Conservation (phyloP, 495 filamentous ascomycete genomes). For the Stereocaulon alpinum region DNA sequence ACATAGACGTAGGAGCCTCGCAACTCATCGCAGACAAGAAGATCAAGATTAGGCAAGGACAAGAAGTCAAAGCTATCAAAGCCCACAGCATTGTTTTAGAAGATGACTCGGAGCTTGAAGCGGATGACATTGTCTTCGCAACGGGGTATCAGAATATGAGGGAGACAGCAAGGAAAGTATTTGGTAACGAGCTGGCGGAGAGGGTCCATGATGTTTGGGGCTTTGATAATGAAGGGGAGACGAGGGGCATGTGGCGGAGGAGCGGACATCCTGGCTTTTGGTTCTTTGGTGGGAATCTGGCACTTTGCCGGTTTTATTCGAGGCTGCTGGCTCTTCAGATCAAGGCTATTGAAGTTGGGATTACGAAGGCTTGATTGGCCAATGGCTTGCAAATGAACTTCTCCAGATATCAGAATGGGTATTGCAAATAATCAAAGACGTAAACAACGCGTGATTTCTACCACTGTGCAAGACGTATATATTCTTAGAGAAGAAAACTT, state of each 20-base stretch:
- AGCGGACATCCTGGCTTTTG: constrained; percentile 66
- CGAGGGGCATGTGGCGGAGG: constrained; percentile 57
- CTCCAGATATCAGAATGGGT: no score
- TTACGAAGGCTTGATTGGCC: constrained; percentile 4
- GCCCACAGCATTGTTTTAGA: constrained; percentile 49
- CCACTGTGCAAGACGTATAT: no score
- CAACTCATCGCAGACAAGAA: constrained; percentile 64
- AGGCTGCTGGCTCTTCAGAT: constrained; percentile 66
- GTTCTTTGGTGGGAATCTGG: constrained; percentile 75
- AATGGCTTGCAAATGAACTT: no score
- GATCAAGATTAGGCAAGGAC: constrained; percentile 63
- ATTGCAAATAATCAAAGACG: no score
- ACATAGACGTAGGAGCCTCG: constrained; percentile 64
- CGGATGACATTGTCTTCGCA: constrained; percentile 72
- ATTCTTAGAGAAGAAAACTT: no score
- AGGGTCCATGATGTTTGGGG: constrained; percentile 58
- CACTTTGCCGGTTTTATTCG: constrained; percentile 61
- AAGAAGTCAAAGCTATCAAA: constrained; percentile 50
- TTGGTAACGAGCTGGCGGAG: constrained; percentile 63
- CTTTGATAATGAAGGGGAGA: constrained; percentile 67
- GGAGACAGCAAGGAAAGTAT: constrained; percentile 46
- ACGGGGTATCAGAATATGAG: constrained; percentile 80
- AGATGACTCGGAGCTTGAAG: constrained; percentile 56
- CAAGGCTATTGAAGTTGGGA: constrained; percentile 51
- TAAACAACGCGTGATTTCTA: no score